Evolutionary conservation across 2,329 filamentous ascomycete genomes (phyloP).

Genomic region (Hyphodiscus sp.): DNA sequence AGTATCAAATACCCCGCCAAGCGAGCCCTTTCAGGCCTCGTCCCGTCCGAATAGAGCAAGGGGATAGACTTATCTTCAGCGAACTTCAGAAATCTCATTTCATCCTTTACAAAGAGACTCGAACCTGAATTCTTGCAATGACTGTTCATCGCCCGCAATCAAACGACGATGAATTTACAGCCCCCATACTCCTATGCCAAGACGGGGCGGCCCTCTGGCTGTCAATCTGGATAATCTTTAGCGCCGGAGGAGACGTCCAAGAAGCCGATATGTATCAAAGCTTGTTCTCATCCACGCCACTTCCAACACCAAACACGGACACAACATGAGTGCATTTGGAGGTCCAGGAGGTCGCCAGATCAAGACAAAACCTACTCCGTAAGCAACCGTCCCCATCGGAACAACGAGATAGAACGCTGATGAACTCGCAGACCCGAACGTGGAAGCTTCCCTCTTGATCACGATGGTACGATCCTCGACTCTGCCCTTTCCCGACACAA

Average conservation of each 20-base stretch:
- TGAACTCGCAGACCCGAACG: constrained; percentile 63
- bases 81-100: no score
- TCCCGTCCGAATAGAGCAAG: no score
- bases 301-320: background rate
- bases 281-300: background rate
- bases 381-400: constrained; percentile 30
- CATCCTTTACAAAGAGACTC: no score
- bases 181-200: background rate
- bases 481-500: no score
- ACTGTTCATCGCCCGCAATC: no score
- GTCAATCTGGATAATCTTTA: constrained; percentile 1
- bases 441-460: constrained; percentile 93
- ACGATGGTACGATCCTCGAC: constrained; percentile 56
- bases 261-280: background rate
- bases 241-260: background rate
- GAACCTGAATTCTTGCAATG: no score
- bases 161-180: no score
- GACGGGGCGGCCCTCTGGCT: background rate
- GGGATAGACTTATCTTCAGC: no score
- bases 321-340: constrained; percentile 58
- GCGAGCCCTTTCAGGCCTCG: no score
- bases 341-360: constrained; percentile 60
- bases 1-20: no score
- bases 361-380: constrained; percentile 64
- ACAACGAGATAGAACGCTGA: constrained; percentile 2